These are phyloP conservation scores for Ciborinia camelliae DNA, from an alignment of 2,329 filamentous ascomycete genomes.

Conservation along the genomic window DNA sequence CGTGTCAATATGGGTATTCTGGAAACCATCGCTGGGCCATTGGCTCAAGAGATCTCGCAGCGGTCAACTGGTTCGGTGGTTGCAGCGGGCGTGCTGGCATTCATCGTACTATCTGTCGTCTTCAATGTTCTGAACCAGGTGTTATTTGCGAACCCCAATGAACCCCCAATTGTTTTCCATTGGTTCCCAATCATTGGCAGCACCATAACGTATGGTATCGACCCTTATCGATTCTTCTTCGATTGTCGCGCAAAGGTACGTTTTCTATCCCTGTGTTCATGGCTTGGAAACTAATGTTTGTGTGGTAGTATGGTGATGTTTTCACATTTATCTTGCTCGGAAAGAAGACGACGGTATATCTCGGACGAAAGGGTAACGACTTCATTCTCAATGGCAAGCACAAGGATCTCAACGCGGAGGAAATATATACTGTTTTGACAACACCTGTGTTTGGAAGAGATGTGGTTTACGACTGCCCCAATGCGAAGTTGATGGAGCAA, in stretches of 20 bases:
- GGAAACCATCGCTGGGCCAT: slow-evolving; percentile 31
- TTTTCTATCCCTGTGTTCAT: slow-evolving; percentile 38
- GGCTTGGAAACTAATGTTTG: slow-evolving; percentile 20
- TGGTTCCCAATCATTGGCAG: slow-evolving; percentile 82
- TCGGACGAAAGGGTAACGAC: slow-evolving; percentile 80
- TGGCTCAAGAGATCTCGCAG: slow-evolving; percentile 34
- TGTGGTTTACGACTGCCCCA: slow-evolving; percentile 88
- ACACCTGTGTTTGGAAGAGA: slow-evolving; percentile 74
- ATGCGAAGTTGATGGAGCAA: slow-evolving; percentile 91
- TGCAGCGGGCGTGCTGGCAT: slow-evolving; percentile 31
- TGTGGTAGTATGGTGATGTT: slow-evolving; percentile 71
- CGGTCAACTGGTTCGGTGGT: slow-evolving; percentile 32
- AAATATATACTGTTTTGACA: slow-evolving; percentile 78
- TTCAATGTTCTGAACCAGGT: slow-evolving; percentile 79
- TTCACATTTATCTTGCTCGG: slow-evolving; percentile 88
- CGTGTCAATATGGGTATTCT: slow-evolving; percentile 33
- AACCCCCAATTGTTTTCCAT: slow-evolving; percentile 78
- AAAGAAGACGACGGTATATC: slow-evolving; percentile 82
- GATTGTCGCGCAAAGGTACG: slow-evolving; percentile 68
- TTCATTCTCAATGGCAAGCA: slow-evolving; percentile 90
- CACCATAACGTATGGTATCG: slow-evolving; percentile 91
- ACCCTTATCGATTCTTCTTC: slow-evolving; percentile 85
- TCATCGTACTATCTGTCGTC: slow-evolving; percentile 57
- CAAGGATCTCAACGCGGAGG: slow-evolving; percentile 85
- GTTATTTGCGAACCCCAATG: slow-evolving; percentile 76